A percentile compares a stretch with the other conserved stretches of the same genome.
Conservation (phyloP, 2,329 filamentous ascomycete species). For the Aureobasidium zeae region DNA sequence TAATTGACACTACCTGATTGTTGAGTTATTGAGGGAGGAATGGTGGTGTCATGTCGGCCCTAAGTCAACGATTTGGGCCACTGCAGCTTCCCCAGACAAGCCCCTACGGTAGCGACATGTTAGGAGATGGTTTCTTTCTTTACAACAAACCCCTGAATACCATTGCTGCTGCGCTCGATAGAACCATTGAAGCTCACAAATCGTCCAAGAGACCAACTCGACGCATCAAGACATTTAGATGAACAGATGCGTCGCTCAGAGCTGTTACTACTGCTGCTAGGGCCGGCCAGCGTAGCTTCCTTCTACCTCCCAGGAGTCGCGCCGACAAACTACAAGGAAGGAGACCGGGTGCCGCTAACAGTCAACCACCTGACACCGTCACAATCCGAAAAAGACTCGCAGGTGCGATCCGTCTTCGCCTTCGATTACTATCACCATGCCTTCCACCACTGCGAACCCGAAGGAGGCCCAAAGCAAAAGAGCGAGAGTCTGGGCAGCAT, state of each 20-base stretch:
- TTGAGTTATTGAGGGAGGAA: too few relatives aligned
- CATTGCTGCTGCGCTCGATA: too few relatives aligned
- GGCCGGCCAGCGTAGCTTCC: slow-evolving; percentile 36
- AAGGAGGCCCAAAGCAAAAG: slow-evolving; percentile 66
- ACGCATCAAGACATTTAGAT: too few relatives aligned
- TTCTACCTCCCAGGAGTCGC: slow-evolving; percentile 97
- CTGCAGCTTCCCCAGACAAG: not conserved
- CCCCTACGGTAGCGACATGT: too few relatives aligned
- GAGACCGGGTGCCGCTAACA: slow-evolving; percentile 72
- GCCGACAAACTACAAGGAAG: slow-evolving; percentile 78
- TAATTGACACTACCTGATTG: too few relatives aligned
- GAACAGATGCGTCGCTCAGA: slow-evolving; percentile 14
- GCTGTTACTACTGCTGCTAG: slow-evolving; percentile 21
- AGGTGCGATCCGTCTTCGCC: slow-evolving; percentile 83
- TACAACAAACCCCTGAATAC: too few relatives aligned
- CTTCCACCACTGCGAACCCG: slow-evolving; percentile 81
- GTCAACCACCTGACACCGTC: slow-evolving; percentile 91
- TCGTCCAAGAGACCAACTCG: too few relatives aligned
- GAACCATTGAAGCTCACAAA: too few relatives aligned
- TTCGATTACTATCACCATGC: slow-evolving; percentile 90
- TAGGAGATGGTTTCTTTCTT: too few relatives aligned
- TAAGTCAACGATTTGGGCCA: not conserved
- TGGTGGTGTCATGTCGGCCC: not conserved
- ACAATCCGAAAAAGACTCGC: slow-evolving; percentile 64
- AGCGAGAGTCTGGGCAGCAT: slow-evolving; percentile 92